A percentile compares a stretch with the other conserved stretches of the same genome.
Conservation (phyloP, 805 yeast genomes). For the Candida sithepensis region DNA sequence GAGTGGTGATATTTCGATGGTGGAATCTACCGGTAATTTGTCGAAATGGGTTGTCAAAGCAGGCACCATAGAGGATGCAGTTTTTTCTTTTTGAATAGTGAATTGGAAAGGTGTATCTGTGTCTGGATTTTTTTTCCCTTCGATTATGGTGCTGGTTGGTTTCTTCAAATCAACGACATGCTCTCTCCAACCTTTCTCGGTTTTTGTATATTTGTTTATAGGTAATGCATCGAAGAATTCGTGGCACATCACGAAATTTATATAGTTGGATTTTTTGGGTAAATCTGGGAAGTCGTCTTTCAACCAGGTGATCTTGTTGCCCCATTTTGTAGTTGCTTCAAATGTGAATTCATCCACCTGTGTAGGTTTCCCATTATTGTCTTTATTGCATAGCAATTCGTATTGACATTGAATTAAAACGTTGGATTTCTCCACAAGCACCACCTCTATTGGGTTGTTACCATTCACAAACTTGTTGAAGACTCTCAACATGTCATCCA, state of each 20-base stretch:
- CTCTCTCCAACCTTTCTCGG: slow-evolving; percentile 76
- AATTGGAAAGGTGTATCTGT: slow-evolving; percentile 41
- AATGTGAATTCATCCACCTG: slow-evolving; percentile 31
- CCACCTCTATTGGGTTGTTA: slow-evolving; percentile 39
- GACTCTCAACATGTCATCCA: slow-evolving; percentile 56
- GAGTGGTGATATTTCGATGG: slow-evolving; percentile 74
- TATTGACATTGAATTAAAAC: slow-evolving; percentile 58
- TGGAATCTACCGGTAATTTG: slow-evolving; percentile 50
- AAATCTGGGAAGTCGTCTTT: slow-evolving; percentile 50
- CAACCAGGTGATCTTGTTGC: slow-evolving; percentile 53
- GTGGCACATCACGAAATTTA: slow-evolving; percentile 74
- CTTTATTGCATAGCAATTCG: slow-evolving; percentile 41
- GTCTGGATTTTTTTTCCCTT: slow-evolving; percentile 20
- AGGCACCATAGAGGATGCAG: slow-evolving; percentile 61
- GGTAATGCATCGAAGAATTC: slow-evolving; percentile 89
- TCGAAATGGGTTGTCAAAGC: slow-evolving; percentile 45
- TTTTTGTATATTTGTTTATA: slow-evolving; percentile 60
- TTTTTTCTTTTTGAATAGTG: slow-evolving; percentile 53
- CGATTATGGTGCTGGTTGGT: slow-evolving; percentile 10
- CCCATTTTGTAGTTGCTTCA: slow-evolving; percentile 46
- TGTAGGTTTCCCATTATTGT: slow-evolving; percentile 4
- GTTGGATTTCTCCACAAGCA: slow-evolving; percentile 70
- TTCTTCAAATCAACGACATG: slow-evolving; percentile 54
- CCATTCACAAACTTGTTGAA: slow-evolving; percentile 38
- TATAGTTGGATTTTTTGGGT: slow-evolving; percentile 18